Evolutionary conservation across 116 monocot species (phyloP).

Genomic region (Dioscorea cayenensis): DNA sequence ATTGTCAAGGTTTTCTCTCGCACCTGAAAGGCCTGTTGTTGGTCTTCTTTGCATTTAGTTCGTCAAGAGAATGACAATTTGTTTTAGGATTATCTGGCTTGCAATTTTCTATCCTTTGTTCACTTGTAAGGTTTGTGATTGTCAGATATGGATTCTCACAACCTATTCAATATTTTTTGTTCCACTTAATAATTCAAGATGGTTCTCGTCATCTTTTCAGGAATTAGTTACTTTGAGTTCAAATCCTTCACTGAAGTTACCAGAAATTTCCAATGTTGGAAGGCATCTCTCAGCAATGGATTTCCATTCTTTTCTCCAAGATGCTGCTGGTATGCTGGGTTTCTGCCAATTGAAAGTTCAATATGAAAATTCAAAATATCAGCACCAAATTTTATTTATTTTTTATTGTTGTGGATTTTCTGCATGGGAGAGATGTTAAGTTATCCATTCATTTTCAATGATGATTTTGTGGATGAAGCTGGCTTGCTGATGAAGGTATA

Average conservation of each 20-base stretch:
- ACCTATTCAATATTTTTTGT: not conserved
- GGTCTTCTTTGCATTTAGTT: not conserved
- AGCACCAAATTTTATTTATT: not conserved
- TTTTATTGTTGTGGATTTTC: not conserved
- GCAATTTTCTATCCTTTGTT: not conserved
- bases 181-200: not conserved
- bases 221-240: conserved; percentile 84
- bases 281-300: conserved; percentile 82
- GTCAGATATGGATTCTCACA: not conserved
- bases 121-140: not conserved
- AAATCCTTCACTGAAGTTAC: conserved; percentile 45
- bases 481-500: not conserved
- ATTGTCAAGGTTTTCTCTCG: conserved; percentile 60
- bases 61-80: not conserved
- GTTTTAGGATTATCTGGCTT: not conserved
- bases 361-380: not conserved
- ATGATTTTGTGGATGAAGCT: not conserved
- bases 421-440: not conserved
- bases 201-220: conserved; percentile 21
- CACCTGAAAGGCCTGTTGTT: not conserved
- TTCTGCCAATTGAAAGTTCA: not conserved
- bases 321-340: conserved; percentile 39
- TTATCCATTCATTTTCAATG: not conserved
- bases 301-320: conserved; percentile 71
- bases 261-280: conserved; percentile 74